Evolutionary conservation across 371 early-diverging fungal genomes (phyloP).

Genomic region (Saksenaea vasiformis): DNA sequence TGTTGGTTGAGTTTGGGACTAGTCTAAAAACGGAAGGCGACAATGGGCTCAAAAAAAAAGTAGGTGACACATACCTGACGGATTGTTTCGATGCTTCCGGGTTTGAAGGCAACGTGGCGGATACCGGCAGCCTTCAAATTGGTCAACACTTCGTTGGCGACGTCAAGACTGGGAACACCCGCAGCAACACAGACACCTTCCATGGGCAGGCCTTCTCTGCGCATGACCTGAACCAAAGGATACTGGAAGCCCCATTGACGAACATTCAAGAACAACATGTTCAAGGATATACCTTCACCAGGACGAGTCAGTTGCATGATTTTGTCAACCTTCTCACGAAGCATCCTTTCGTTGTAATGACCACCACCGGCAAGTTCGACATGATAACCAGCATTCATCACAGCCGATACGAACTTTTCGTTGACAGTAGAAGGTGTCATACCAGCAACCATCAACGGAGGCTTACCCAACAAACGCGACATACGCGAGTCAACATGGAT

Average conservation of each 20-base stretch:
- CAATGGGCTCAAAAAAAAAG: too few species aligned
- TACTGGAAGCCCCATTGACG: slow-evolving; percentile 97
- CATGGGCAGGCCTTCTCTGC: slow-evolving; percentile 91
- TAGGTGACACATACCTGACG: slow-evolving; percentile 51
- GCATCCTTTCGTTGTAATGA: slow-evolving; percentile 84
- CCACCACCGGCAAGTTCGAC: slow-evolving; percentile 96
- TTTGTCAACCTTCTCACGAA: slow-evolving; percentile 80
- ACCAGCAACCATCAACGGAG: slow-evolving; percentile 91
- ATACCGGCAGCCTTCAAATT: slow-evolving; percentile 83
- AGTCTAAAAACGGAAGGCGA: not conserved
- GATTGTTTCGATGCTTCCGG: slow-evolving; percentile 85
- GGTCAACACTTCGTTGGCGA: slow-evolving; percentile 84
- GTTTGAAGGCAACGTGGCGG: slow-evolving; percentile 92
- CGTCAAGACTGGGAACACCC: slow-evolving; percentile 91
- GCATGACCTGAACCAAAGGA: slow-evolving; percentile 86
- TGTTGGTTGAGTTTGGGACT: not conserved
- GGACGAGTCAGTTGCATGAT: slow-evolving; percentile 78
- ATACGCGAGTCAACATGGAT: slow-evolving; percentile 90
- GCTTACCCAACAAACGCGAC: slow-evolving; percentile 85
- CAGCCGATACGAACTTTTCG: slow-evolving; percentile 80
- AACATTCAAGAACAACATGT: slow-evolving; percentile 92
- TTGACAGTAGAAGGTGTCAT: slow-evolving; percentile 89
- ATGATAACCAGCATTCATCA: slow-evolving; percentile 94
- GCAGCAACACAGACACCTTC: slow-evolving; percentile 91
- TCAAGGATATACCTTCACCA: slow-evolving; percentile 90